Evolutionary conservation across 768 basidiomycete species (phyloP).

Genomic region (Saitozyma podzolica): DNA sequence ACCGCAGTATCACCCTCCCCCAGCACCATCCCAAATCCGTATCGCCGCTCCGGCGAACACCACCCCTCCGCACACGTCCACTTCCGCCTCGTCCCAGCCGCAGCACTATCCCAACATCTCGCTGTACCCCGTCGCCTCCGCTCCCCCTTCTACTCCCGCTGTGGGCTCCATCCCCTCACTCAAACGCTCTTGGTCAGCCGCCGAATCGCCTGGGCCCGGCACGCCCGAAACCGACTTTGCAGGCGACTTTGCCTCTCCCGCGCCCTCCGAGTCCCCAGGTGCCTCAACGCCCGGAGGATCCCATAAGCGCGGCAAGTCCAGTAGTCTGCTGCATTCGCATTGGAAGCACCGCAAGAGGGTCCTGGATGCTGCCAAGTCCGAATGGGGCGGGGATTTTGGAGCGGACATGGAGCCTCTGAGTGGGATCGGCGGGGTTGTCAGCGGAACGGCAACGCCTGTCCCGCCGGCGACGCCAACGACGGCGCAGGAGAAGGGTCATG

Average conservation of each 20-base stretch:
- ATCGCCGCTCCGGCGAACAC: not conserved
- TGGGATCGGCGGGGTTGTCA: not conserved
- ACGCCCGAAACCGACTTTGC: not conserved
- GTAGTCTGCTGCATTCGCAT: not conserved
- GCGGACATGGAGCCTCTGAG: not conserved
- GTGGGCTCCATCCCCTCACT: not conserved
- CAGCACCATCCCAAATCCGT: not conserved
- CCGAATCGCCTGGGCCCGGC: not conserved
- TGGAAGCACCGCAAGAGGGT: constrained; percentile 1
- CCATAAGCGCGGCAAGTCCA: not conserved
- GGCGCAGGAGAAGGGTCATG: constrained; percentile 13
- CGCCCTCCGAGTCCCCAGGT: not conserved
- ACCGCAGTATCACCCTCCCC: not conserved
- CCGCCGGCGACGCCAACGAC: not conserved
- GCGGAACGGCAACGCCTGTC: not conserved
- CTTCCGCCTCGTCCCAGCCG: not conserved
- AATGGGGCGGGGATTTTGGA: not conserved
- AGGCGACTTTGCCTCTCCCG: not conserved
- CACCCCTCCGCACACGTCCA: not conserved
- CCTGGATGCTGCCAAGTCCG: not conserved
- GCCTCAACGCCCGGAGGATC: not conserved
- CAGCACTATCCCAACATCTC: not conserved
- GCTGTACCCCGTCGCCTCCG: not conserved
- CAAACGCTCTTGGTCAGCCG: not conserved
- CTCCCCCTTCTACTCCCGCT: not conserved